Percentiles rank a stretch among this genome's conserved stretches.
Evolutionary conservation across 345 rosid species (phyloP).

Genomic region (Microthlaspi erraticum): DNA sequence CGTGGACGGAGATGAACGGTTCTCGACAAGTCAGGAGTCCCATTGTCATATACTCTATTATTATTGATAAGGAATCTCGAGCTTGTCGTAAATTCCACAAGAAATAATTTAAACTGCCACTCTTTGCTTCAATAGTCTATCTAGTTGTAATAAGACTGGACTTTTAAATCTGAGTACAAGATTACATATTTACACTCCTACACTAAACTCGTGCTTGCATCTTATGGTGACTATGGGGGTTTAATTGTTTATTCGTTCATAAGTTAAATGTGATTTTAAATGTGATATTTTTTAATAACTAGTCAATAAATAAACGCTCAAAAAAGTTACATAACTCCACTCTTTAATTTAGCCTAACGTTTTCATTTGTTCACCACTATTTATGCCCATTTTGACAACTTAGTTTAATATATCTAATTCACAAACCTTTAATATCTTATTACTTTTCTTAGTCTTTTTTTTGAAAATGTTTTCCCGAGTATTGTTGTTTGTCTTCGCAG

Average conservation of each 20-base stretch:
- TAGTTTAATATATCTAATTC: background rate
- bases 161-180: too few species aligned
- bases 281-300: too few species aligned
- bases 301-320: slow-evolving; percentile 23
- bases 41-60: slow-evolving; percentile 28
- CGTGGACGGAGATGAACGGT: slow-evolving; percentile 27
- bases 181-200: too few species aligned
- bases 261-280: too few species aligned
- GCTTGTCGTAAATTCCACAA: slow-evolving; percentile 6
- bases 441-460: background rate
- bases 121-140: background rate
- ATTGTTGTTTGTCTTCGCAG: slow-evolving; percentile 1
- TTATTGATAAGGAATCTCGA: background rate
- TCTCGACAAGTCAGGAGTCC: slow-evolving; percentile 37
- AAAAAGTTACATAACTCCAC: background rate
- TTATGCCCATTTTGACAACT: background rate
- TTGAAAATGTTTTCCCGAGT: slow-evolving; percentile 26
- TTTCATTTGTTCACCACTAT: background rate
- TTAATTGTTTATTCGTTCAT: too few species aligned
- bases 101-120: background rate
- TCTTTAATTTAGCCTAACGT: background rate
- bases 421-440: background rate
- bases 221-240: too few species aligned
- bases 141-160: background rate
- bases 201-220: too few species aligned